Evolutionary conservation across 495 filamentous ascomycete genomes (phyloP), one percentile per base, ranked within the genome.

Genomic region (Thozetella sp.): DNA sequence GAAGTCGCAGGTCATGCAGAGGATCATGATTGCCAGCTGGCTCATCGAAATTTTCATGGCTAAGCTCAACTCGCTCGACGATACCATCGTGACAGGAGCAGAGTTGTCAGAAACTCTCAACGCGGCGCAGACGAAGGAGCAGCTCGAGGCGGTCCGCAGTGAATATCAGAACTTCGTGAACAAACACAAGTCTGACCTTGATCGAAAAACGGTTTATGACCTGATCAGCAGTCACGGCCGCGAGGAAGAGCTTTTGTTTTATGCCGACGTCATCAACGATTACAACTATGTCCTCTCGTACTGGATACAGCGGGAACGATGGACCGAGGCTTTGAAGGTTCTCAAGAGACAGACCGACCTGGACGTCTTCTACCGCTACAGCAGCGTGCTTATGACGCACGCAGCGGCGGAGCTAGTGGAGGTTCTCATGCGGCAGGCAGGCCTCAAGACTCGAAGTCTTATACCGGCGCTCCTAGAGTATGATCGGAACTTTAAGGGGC

Each of bases 11-110:
- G 76, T 88, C 22, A 99, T 97, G 96, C 95, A 99, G 74, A 77
- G 95, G 54, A 87, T 90, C 30, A 96, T 99, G 93, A 88, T 97
- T 56, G 90, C 95, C 23, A 93, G 88, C 65, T 99, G 95, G 95
- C 85, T 99, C 53, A 81, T 97, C 19, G 95, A 99, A 64, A 81
- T 97, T 6, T 98, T 95, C 73, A 99, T 99, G 95, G 90, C 92
- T 2, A 97, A 97, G 74, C 80, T 98, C 26, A 97, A 98, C 66
- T 88, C 89, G 2, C 86, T 99, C 0, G 96, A 98, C 68, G 95
- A 99, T 70, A 92, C 91, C 15, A 92, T 98, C 54, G 88, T 92
- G 34, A 96, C 96, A 0, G 90, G 93, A 63, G 92, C 92, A 0
- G 92, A 97, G 63, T 75, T 97, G 37, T 85, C 87, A 2, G 90